Evolutionary conservation across 495 filamentous ascomycete species (phyloP), one percentile per base, ranked within the genome.

Genomic region (Daldinia concentrica): DNA sequence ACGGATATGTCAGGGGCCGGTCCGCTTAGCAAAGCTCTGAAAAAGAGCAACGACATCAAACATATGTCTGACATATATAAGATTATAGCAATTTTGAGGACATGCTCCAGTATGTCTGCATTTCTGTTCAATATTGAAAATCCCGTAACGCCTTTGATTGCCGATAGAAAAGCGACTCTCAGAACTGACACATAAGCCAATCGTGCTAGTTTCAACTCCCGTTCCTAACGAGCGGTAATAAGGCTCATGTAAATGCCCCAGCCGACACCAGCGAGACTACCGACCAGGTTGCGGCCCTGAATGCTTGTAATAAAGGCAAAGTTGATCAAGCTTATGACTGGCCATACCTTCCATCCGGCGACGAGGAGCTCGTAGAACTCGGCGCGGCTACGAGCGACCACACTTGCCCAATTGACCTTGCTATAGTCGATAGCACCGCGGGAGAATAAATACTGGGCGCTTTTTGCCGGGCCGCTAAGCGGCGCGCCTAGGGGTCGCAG

Each of bases 191-290:
- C 1, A 9, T 29, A 57, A 5, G 14, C 0, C 1, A 55, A 12
- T 51, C 15, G 22, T 22, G 2, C 45, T 1, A 24, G n/a, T 19
- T 5, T 27, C 26, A 22, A 36, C 48, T 15, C 32, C 26, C 6
- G 15, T 19, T 9, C 41, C 58, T 72, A 79, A 39, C 77, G 67
- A 12, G 82, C 79, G 39, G 89, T 84, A 69, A 89, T 79, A 70
- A 95, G 78, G 75, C 93, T 95, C 78, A 98, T 82, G 82, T 94
- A 98, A 55, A 97, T 79, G 1, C 92, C 92, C 95, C 95, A 99
- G 24, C 84, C 89, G 50, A 99, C 75, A 2, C 95, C 94, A 29
- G 93, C 92, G 58, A 92, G 78, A 76, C 90, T 90, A 0, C 91
- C 93, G 78, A 94, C 88, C 29, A 98, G 82, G 51, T 92, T 89